A percentile compares a stretch with the other conserved stretches of the same genome.
Evolutionary conservation across 2,329 filamentous ascomycete species (phyloP).

Genomic region (Ceratocystis alfenasii): DNA sequence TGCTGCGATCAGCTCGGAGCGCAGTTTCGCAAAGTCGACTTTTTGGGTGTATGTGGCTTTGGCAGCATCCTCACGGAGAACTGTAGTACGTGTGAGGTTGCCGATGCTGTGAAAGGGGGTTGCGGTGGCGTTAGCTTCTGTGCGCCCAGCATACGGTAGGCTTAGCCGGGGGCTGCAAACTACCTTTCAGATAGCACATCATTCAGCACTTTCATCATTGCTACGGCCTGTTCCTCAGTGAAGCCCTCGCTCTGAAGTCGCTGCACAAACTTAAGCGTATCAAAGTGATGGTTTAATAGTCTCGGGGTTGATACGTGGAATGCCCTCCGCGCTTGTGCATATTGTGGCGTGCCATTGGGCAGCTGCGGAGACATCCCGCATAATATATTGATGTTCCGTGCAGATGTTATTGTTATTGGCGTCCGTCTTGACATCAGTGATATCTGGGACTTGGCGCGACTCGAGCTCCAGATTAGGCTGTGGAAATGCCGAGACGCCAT

Average conservation of each 20-base stretch:
- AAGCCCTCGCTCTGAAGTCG: constrained; percentile 82
- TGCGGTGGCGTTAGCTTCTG: not conserved
- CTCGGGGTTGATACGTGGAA: constrained; percentile 56
- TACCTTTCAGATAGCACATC: constrained; percentile 94
- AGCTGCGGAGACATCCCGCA: not conserved
- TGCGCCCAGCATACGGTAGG: not conserved
- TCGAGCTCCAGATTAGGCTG: not conserved
- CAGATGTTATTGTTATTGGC: not conserved
- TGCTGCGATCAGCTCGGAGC: constrained; percentile 81
- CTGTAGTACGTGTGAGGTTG: constrained; percentile 95
- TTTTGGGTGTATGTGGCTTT: constrained; percentile 75
- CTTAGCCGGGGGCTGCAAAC: constrained; percentile 10
- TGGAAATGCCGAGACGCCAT: not conserved
- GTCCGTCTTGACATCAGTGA: not conserved
- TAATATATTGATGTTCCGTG: not conserved
- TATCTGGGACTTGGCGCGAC: not conserved
- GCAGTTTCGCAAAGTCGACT: constrained; percentile 94
- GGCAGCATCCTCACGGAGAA: constrained; percentile 83
- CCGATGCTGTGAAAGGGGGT: constrained; percentile 54
- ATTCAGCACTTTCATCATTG: constrained; percentile 96
- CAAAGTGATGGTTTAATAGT: constrained; percentile 83
- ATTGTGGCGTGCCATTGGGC: not conserved
- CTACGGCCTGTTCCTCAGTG: constrained; percentile 85
- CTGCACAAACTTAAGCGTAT: constrained; percentile 95
- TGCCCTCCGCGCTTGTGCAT: constrained; percentile 29